Base-by-base conservation (phyloP, 1,284 basidiomycete species). In the Peniophora sp. region DNA sequence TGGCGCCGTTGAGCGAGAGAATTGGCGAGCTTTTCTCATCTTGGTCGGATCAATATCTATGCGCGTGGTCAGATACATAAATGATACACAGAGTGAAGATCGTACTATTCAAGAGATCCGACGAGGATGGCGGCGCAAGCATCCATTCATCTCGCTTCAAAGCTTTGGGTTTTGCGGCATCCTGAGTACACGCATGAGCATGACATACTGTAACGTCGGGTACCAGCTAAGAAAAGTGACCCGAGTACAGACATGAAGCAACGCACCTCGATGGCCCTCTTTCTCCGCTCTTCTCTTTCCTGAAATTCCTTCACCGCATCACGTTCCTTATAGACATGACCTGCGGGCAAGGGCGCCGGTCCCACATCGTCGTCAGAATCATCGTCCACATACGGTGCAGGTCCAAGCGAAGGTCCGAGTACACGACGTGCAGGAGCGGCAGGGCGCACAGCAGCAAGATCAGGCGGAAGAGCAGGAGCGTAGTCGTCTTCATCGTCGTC, bases 71-170 rank as follows among this genome's bases (percentile, higher is more conserved):
- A 47, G 45, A 20, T 19, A 45, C 41, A 44, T 38, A 45, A 10
- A 35, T 10, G 35, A 41, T 45, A 45, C 35, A 20, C n/a, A 20
- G 36, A 17, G 23, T 22, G 27, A 12, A 47, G 12, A 53, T 45
- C 45, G 19, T 59, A 91, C 89, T 84, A 46, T 78, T 76, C 12
- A 92, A 71, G 14, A 94, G 66, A 54, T 88, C 85, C 2, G 87
- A 84, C 0, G 82, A 78, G 11, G 85, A 81, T 0, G 94, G 93
- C 1, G 93, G 93, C 0, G 89, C 85, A 36, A 96, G 75, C 94
- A 97, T 97, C 93, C 93, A 97, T 64, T 94, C 92, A 32, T 95
- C 91, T 50, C 94, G 79, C 63, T 91, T 74, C 25, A 80, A 70
- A 43, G 78, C 78, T 65, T 91, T 89, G 5, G 86, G 86, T 58